A percentile compares a stretch with the other conserved stretches of the same genome.
Evolutionary conservation across 768 basidiomycete genomes (phyloP).

Genomic region (Naganishia kalamii): DNA sequence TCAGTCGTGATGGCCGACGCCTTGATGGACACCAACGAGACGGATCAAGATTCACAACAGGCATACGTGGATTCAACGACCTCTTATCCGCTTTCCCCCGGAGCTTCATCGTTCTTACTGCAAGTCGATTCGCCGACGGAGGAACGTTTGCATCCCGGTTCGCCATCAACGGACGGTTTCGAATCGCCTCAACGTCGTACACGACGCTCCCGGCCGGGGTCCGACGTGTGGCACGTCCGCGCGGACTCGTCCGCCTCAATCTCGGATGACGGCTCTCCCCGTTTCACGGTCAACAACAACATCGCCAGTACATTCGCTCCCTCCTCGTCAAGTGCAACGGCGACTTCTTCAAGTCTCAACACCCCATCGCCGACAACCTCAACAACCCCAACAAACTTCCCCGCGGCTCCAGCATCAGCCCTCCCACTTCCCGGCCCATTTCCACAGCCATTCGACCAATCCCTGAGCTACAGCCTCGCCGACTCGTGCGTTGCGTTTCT

Average conservation of each 20-base stretch:
- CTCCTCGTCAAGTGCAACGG: neutral
- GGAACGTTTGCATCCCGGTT: too few relatives aligned
- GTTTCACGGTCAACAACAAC: neutral
- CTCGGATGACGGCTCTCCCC: neutral
- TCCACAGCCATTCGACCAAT: slow-evolving; percentile 15
- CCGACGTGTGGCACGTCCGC: neutral
- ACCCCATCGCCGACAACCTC: too few relatives aligned
- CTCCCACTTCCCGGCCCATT: neutral
- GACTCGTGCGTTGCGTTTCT: slow-evolving; percentile 20
- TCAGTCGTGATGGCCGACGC: too few relatives aligned
- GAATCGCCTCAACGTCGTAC: too few relatives aligned
- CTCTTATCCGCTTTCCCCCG: too few relatives aligned
- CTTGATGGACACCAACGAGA: too few relatives aligned
- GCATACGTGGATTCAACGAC: too few relatives aligned
- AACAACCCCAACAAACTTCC: neutral
- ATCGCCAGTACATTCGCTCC: neutral
- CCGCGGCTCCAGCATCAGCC: neutral
- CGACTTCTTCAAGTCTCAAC: neutral
- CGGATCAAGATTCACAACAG: too few relatives aligned
- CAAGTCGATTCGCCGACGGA: too few relatives aligned
- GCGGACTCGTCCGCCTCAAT: neutral
- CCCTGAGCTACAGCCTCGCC: slow-evolving; percentile 15
- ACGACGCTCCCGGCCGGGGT: too few relatives aligned
- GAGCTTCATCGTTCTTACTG: too few relatives aligned
- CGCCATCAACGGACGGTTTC: too few relatives aligned